A percentile compares a stretch with the other conserved stretches of the same genome.
These are phyloP conservation scores for Acorus calamus DNA, from an alignment of 106 monocot species.

Conservation along the genomic window DNA sequence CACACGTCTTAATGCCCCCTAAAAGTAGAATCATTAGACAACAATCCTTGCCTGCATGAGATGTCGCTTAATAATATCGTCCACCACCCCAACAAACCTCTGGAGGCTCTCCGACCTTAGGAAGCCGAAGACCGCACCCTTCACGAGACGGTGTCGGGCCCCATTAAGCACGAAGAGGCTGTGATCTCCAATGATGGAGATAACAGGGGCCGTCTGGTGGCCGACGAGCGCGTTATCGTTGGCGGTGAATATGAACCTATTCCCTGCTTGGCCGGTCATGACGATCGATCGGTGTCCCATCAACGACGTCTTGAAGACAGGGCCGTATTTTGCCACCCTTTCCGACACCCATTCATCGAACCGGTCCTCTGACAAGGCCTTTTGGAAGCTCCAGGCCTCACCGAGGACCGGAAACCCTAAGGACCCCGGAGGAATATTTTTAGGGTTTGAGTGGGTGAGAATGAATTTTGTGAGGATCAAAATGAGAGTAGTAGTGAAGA, in stretches of 20 bases:
- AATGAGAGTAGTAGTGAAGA: no score
- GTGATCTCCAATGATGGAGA: neutral
- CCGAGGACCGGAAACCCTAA: constrained; percentile 8
- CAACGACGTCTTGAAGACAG: constrained; percentile 10
- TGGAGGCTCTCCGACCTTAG: constrained; percentile 4
- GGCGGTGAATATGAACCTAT: constrained; percentile 6
- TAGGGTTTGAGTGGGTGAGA: no score
- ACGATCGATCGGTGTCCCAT: constrained; percentile 1
- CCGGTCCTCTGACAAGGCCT: neutral
- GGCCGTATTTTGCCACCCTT: constrained; percentile 1
- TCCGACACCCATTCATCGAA: constrained; percentile 3
- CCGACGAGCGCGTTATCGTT: neutral
- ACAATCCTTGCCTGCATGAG: neutral
- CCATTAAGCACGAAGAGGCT: constrained; percentile 5
- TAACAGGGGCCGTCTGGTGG: neutral
- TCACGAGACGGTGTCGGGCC: constrained; percentile 3
- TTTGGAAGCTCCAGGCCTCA: constrained; percentile 6
- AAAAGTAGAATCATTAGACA: no score
- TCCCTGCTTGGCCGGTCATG: neutral
- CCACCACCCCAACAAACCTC: constrained; percentile 1
- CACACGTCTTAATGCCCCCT: no score
- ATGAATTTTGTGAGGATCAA: no score
- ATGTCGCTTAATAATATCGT: neutral
- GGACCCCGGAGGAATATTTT: constrained; percentile 12
- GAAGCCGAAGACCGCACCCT: constrained; percentile 6